Evolutionary conservation across 116 monocot species (phyloP), one percentile per base, ranked within the genome.

Genomic region (Dioscorea cayenensis): DNA sequence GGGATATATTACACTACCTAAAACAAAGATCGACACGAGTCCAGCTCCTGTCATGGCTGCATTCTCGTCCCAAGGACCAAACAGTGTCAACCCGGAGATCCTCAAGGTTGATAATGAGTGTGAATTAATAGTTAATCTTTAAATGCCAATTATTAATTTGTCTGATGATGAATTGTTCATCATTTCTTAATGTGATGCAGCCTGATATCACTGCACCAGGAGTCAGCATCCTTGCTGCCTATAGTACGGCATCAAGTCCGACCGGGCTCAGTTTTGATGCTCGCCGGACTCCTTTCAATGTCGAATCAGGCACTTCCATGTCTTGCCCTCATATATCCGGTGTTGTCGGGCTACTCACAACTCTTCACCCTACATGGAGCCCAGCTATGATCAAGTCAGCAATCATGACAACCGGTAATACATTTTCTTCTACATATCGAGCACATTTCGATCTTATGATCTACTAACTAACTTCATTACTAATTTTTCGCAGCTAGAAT

Each of bases 21-120:
- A 23, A 16, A 92, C 88, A 17, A 35, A 52, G 62, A 51, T 82
- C n/a, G 81, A 71, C 35, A 77, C 68, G 2, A 85, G 84, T 36
- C 92, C 92, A 0, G 78, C 88, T 5, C 88, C 88, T 13, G 67
- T 77, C 66, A 88, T 88, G 88, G 81, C 84, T 27, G 77, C 81
- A n/a, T 88, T 88, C 81, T 88, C 88, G 49, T 88, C 88, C 17
- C 67, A 72, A 17, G 88, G 88, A 28, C 88, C 88, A 2, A 84
- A 84, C 66, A 55, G 62, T n/a, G 17, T 88, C 38, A 82, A 68
- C 13, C 77, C 76, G 18, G 82, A 88, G 66, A 82, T 88, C 60
- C 79, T 88, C 61, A 88, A 88, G 88, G 88, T 81, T 27, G 14
- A 28, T 14, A 52, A 14, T n/a, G 19, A 59, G 8, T 43, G 43